Conservation (phyloP, 1,139 yeast species). For the Saccharomyces pastorianus region DNA sequence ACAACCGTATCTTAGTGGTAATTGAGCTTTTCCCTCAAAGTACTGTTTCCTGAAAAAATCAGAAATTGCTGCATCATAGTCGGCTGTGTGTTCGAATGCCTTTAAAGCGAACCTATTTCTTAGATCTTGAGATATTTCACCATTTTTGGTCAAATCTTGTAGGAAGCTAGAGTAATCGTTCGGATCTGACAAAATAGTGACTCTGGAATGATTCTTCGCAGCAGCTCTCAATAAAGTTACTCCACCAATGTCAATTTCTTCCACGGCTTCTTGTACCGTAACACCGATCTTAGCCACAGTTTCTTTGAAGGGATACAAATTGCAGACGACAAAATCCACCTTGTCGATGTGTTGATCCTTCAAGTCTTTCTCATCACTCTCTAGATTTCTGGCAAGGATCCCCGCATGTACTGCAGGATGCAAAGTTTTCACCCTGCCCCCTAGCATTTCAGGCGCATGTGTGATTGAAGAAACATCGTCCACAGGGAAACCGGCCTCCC, state of each 20-base stretch:
- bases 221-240: slow-evolving; percentile 96
- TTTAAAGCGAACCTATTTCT: slow-evolving; percentile 84
- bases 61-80: slow-evolving; percentile 88
- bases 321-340: slow-evolving; percentile 94
- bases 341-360: slow-evolving; percentile 83
- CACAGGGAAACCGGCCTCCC: slow-evolving; percentile 97
- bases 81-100: slow-evolving; percentile 98
- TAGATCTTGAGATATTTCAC: slow-evolving; percentile 64
- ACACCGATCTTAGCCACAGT: slow-evolving; percentile 93
- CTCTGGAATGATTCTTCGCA: slow-evolving; percentile 95
- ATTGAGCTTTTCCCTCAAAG: slow-evolving; percentile 79
- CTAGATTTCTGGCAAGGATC: slow-evolving; percentile 87
- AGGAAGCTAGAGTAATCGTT: slow-evolving; percentile 80
- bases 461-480: slow-evolving; percentile 92
- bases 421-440: slow-evolving; percentile 95
- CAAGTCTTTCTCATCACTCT: slow-evolving; percentile 82
- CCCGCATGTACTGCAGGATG: slow-evolving; percentile 99
- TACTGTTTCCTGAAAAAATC: slow-evolving; percentile 97
- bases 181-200: slow-evolving; percentile 90
- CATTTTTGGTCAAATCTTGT: slow-evolving; percentile 57
- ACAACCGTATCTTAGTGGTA: slow-evolving; percentile 95
- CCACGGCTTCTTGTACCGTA: slow-evolving; percentile 94
- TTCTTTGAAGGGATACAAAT: slow-evolving; percentile 95
- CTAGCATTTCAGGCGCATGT: slow-evolving; percentile 97
- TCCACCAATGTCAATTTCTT: slow-evolving; percentile 97